These are phyloP conservation scores for Sambucus nigra DNA, from an alignment of 129 eudicot species.

Conservation along the genomic window DNA sequence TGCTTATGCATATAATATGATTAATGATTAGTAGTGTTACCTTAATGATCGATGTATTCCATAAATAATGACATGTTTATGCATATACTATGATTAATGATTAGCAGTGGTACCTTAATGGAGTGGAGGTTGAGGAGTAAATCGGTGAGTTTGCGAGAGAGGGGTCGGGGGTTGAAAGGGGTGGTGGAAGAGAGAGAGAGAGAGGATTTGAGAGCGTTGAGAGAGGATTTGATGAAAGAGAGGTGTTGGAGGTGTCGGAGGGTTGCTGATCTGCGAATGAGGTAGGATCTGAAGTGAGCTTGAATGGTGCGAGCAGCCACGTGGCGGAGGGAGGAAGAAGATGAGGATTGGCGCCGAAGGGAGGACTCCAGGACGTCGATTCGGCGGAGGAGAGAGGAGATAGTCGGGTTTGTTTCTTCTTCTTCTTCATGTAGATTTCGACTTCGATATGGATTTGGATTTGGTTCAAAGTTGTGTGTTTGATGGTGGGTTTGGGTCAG, in stretches of 20 bases:
- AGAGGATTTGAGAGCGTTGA: constrained; percentile 49
- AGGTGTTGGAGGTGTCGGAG: constrained; percentile 67
- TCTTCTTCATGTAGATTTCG: constrained; percentile 11
- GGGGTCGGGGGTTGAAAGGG: constrained; percentile 31
- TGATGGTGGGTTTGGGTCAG: constrained; percentile 22
- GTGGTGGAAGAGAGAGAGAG: constrained; percentile 32
- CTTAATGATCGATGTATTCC: no score
- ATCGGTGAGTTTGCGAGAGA: constrained; percentile 42
- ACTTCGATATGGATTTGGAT: constrained; percentile 8
- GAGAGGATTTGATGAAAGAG: constrained; percentile 53
- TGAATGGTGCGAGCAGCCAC: constrained; percentile 86
- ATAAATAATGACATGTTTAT: neutral
- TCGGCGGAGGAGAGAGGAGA: constrained; percentile 75
- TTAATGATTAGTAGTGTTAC: no score
- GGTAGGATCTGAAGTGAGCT: constrained; percentile 71
- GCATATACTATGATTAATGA: neutral
- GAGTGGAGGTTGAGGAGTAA: constrained; percentile 57
- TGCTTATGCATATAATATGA: constrained; percentile 26
- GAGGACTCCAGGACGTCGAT: constrained; percentile 78
- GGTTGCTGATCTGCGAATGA: constrained; percentile 68
- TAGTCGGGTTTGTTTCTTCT: constrained; percentile 15
- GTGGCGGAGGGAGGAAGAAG: constrained; percentile 42
- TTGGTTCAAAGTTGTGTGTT: constrained; percentile 1
- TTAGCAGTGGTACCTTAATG: constrained; percentile 69
- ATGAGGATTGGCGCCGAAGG: constrained; percentile 41